Evolutionary conservation across 1,284 basidiomycete genomes (phyloP).

Genomic region (Pisolithus thermaeus): DNA sequence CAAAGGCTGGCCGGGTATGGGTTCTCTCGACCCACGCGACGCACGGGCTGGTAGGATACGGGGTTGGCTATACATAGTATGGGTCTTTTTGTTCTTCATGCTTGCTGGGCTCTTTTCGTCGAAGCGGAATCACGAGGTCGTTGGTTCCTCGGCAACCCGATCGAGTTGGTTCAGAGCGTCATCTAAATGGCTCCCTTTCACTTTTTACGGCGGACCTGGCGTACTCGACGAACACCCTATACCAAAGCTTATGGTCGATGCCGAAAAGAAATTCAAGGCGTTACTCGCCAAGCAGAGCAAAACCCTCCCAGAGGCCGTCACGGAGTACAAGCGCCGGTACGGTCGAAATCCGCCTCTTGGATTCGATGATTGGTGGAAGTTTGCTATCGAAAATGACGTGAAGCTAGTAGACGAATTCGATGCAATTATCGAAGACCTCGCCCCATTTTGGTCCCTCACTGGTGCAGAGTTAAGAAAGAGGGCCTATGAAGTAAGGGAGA

Average conservation of each 20-base stretch:
- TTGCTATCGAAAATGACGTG: conserved; percentile 68
- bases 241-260: conserved; percentile 74
- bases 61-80: conserved; percentile 40
- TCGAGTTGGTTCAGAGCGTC: conserved; percentile 12
- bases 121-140: conserved; percentile 18
- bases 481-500: conserved; percentile 53
- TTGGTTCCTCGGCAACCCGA: conserved; percentile 5
- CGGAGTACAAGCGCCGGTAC: conserved; percentile 77
- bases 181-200: conserved; percentile 15
- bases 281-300: conserved; percentile 71
- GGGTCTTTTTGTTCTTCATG: conserved; percentile 49
- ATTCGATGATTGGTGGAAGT: conserved; percentile 87
- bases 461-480: conserved; percentile 70
- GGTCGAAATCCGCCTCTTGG: conserved; percentile 77
- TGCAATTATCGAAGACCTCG: conserved; percentile 71
- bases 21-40: conserved; percentile 12
- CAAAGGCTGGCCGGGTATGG: conserved; percentile 12
- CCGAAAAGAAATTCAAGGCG: conserved; percentile 59
- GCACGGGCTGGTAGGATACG: conserved; percentile 23
- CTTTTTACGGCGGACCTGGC: conserved; percentile 4
- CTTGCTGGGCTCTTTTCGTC: conserved; percentile 50
- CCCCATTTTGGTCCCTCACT: conserved; percentile 72
- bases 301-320: conserved; percentile 67
- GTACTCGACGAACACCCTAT: conserved; percentile 65
- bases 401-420: conserved; percentile 91